A percentile compares a stretch with the other conserved stretches of the same genome.
These are phyloP conservation scores for Craterostigma plantagineum DNA, from an alignment of 257 asterid species.

Conservation along the genomic window DNA sequence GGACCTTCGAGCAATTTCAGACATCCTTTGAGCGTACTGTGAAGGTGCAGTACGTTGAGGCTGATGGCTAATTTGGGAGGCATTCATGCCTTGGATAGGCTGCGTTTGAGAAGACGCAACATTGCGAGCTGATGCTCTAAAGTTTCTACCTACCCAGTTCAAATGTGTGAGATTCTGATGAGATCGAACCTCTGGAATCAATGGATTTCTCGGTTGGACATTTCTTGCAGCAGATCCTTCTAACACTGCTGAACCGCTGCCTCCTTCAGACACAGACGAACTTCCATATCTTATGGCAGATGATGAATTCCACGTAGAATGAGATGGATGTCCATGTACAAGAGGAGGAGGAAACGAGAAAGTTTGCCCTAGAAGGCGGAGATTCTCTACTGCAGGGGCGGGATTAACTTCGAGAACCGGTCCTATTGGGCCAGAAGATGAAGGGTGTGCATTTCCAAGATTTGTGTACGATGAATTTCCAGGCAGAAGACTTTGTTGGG, in stretches of 20 bases:
- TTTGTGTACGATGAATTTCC: no score
- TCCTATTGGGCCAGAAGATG: no score
- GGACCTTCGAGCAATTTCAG: slow-evolving; percentile 65
- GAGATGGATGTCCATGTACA: no score
- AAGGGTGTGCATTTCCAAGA: no score
- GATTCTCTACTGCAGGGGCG: no score
- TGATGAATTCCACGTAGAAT: no score
- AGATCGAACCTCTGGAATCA: slow-evolving; percentile 33
- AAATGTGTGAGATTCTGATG: slow-evolving; percentile 35
- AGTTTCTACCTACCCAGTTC: slow-evolving; percentile 27
- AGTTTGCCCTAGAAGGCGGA: no score
- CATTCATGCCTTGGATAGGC: background rate
- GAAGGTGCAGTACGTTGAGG: slow-evolving; percentile 11
- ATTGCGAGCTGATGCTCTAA: slow-evolving; percentile 31
- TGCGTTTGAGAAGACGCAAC: slow-evolving; percentile 25
- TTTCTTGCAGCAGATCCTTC: slow-evolving; percentile 43
- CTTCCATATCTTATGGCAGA: no score
- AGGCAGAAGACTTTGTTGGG: no score
- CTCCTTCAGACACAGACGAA: slow-evolving; percentile 13
- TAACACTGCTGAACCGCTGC: slow-evolving; percentile 15
- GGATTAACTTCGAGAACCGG: no score
- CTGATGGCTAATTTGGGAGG: no score
- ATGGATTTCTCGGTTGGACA: slow-evolving; percentile 62
- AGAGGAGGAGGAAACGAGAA: no score
- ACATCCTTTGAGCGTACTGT: slow-evolving; percentile 41